Evolutionary conservation across 108 stramenopile species (phyloP).

Genomic region (Pseudonitzschia pungens): DNA sequence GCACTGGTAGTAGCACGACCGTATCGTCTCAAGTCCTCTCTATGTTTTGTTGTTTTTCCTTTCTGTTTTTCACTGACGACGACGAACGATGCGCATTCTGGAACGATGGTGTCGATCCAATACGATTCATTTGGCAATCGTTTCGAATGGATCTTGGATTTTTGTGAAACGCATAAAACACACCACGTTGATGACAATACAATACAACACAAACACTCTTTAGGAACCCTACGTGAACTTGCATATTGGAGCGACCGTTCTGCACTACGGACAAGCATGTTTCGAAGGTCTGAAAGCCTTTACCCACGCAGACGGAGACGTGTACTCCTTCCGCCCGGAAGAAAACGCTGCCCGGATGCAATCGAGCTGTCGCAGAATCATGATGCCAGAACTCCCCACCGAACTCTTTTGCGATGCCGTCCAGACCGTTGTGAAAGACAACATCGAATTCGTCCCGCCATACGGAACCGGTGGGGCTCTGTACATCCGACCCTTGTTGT

Average conservation of each 20-base stretch:
- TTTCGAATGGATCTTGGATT: no score
- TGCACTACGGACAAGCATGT: constrained; percentile 98
- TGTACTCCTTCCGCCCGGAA: constrained; percentile 94
- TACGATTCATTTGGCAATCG: no score
- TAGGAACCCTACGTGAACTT: constrained; percentile 86
- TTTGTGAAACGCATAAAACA: no score
- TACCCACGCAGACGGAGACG: constrained; percentile 87
- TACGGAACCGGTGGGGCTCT: constrained; percentile 93
- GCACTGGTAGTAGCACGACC: no score
- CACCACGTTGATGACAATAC: no score
- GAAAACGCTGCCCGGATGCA: constrained; percentile 92
- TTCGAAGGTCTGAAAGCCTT: constrained; percentile 99
- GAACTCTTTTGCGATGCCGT: constrained; percentile 92
- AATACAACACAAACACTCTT: neutral
- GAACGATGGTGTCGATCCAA: no score
- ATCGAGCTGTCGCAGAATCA: constrained; percentile 75
- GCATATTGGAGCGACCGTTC: constrained; percentile 95
- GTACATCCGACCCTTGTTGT: constrained; percentile 95
- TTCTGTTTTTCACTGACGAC: no score
- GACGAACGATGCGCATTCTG: no score
- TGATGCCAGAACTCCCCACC: constrained; percentile 88
- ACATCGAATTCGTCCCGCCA: constrained; percentile 96
- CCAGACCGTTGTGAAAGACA: constrained; percentile 85
- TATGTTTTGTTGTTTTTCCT: no score
- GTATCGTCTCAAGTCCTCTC: no score